These are phyloP conservation scores for Aspergillus transmontanensis DNA, from an alignment of 2,329 filamentous ascomycete genomes.

Conservation along the genomic window DNA sequence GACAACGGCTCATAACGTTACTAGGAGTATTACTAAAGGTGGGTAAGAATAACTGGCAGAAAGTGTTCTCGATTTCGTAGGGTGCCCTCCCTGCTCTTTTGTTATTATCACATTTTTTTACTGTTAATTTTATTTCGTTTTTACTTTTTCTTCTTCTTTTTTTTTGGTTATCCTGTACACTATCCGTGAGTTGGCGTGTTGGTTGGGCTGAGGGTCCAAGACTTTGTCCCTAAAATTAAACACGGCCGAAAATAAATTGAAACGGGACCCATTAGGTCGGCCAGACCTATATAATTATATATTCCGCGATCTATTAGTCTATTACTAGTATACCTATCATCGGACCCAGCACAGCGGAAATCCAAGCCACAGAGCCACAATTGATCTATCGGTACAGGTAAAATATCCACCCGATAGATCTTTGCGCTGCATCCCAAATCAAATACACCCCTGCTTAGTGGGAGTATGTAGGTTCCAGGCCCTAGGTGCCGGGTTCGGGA, in stretches of 20 bases:
- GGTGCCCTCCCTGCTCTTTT: too few relatives aligned
- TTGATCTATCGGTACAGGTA: conserved; percentile 2
- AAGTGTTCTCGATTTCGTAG: too few relatives aligned
- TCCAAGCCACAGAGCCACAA: conserved; percentile 2
- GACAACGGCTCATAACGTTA: background rate
- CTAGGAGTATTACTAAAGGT: background rate
- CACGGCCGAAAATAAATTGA: background rate
- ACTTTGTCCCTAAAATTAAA: background rate
- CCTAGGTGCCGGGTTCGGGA: background rate
- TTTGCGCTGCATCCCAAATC: background rate
- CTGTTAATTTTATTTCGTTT: background rate
- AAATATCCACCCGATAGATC: conserved; percentile 1
- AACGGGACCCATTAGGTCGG: background rate
- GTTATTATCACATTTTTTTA: background rate
- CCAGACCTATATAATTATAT: background rate
- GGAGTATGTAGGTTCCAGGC: background rate
- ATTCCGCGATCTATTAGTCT: background rate
- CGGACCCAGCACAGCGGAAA: background rate
- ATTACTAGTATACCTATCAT: background rate
- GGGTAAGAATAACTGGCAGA: background rate
- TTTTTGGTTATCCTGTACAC: background rate
- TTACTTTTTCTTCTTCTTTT: background rate
- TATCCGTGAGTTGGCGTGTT: background rate
- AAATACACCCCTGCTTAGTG: background rate
- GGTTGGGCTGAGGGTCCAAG: background rate